phyloP scores from a whole-genome alignment of 805 yeast species.

The Spathaspora passalidarum region DNA sequence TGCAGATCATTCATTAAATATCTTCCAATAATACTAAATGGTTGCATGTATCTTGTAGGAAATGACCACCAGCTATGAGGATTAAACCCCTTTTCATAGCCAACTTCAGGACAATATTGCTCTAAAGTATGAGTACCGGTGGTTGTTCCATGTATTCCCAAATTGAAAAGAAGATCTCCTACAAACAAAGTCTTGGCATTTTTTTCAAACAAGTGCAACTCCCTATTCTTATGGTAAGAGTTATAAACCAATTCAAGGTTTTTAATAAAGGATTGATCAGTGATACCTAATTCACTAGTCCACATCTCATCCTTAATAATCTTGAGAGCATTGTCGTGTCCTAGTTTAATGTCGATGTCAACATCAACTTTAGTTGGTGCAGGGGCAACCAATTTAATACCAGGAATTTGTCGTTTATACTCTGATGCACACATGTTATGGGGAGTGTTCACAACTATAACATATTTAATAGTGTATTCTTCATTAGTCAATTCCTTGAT shows the following conservation, averaged over 20 bases:
- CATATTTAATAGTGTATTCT: slow-evolving; percentile 40
- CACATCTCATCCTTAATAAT: slow-evolving; percentile 19
- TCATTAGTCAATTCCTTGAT: slow-evolving; percentile 29
- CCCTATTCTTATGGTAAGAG: slow-evolving; percentile 55
- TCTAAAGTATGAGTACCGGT: slow-evolving; percentile 25
- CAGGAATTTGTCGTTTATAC: slow-evolving; percentile 50
- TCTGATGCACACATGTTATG: slow-evolving; percentile 61
- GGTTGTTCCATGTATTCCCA: slow-evolving; percentile 41
- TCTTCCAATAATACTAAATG: slow-evolving; percentile 17
- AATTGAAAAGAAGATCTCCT: slow-evolving; percentile 60
- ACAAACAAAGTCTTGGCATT: slow-evolving; percentile 47
- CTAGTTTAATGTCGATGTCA: slow-evolving; percentile 40
- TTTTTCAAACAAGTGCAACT: slow-evolving; percentile 49
- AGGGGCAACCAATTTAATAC: slow-evolving; percentile 52
- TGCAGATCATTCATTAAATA: slow-evolving; percentile 14
- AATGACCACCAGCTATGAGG: slow-evolving; percentile 46
- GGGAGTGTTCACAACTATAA: slow-evolving; percentile 58
- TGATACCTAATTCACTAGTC: slow-evolving; percentile 27
- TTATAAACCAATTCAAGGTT: slow-evolving; percentile 54
- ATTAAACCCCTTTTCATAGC: slow-evolving; percentile 37
- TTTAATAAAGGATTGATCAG: slow-evolving; percentile 32
- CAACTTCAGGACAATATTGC: slow-evolving; percentile 42
- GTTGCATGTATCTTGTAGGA: slow-evolving; percentile 36
- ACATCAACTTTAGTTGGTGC: slow-evolving; percentile 30
- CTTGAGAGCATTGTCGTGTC: slow-evolving; percentile 30